Conservation (phyloP, 768 basidiomycete species). For the Stropharia rugosoannulata region DNA sequence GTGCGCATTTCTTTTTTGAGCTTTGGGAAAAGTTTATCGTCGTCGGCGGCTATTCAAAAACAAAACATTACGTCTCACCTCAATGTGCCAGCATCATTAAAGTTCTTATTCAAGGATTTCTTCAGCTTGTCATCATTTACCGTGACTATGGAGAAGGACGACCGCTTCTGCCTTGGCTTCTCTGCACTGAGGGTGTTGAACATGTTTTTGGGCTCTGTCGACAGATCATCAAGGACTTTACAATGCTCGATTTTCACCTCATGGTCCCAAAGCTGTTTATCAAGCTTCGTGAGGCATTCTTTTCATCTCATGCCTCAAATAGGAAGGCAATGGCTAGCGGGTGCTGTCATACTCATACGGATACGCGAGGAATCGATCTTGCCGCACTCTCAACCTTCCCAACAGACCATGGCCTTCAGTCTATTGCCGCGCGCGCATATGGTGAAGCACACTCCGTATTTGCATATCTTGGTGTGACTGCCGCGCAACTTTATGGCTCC, state of each 20-base stretch:
- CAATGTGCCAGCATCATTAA: slow-evolving; percentile 29
- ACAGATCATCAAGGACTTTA: slow-evolving; percentile 3
- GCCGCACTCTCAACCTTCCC: not conserved
- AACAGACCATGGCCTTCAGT: not conserved
- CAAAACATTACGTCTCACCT: slow-evolving; percentile 28
- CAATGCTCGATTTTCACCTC: slow-evolving; percentile 1
- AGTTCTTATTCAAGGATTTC: slow-evolving; percentile 28
- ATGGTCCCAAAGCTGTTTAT: slow-evolving; percentile 8
- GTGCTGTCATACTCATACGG: not conserved
- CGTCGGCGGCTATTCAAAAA: slow-evolving; percentile 16
- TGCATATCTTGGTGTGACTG: not conserved
- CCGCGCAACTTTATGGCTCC: not conserved
- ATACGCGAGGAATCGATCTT: not conserved
- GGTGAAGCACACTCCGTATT: not conserved
- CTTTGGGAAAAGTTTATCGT: slow-evolving; percentile 25
- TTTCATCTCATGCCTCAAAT: not conserved
- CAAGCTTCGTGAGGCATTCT: not conserved
- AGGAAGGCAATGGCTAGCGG: not conserved
- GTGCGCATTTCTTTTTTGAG: slow-evolving; percentile 26
- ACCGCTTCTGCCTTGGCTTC: slow-evolving; percentile 32
- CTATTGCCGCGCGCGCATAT: not conserved
- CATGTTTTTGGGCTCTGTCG: slow-evolving; percentile 5
- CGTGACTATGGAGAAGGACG: slow-evolving; percentile 24
- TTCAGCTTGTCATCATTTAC: slow-evolving; percentile 30
- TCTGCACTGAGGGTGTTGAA: not conserved